Conservation (phyloP, 108 stramenopile genomes). For the Aureococcus anophagefferens region DNA sequence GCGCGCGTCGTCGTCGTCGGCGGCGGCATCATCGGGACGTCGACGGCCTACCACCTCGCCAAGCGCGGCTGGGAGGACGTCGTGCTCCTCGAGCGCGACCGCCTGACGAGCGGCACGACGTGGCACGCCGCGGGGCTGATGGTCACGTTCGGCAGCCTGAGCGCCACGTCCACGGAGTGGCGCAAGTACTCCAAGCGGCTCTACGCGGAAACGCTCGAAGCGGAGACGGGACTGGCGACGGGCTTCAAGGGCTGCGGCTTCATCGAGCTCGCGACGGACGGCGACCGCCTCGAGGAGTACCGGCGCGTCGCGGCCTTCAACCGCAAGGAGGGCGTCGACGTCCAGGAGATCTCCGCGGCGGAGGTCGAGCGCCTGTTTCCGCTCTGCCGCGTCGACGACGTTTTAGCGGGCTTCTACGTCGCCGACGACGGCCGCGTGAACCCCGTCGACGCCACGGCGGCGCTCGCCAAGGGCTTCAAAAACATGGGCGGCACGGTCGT, state of each 20-base stretch:
- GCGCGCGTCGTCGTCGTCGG: constrained; percentile 62
- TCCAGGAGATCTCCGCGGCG: constrained; percentile 44
- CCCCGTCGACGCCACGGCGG: constrained; percentile 61
- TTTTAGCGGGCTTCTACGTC: constrained; percentile 63
- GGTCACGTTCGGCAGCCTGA: constrained; percentile 40
- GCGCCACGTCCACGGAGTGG: constrained; percentile 18
- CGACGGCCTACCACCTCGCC: constrained; percentile 59
- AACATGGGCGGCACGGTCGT: constrained; percentile 37
- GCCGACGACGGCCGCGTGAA: constrained; percentile 60
- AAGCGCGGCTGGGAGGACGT: constrained; percentile 45
- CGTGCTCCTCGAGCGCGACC: constrained; percentile 51
- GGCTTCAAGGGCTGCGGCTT: constrained; percentile 58
- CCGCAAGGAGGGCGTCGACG: constrained; percentile 56
- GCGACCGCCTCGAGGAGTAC: constrained; percentile 51
- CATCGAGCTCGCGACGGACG: constrained; percentile 57
- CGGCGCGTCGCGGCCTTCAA: constrained; percentile 61
- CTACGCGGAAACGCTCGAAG: constrained; percentile 43
- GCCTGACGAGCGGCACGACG: constrained; percentile 60
- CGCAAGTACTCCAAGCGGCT: constrained; percentile 50
- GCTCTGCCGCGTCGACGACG: constrained; percentile 33
- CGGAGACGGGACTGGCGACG: constrained; percentile 52
- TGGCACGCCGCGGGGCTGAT: constrained; percentile 74
- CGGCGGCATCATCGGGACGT: constrained; percentile 67
- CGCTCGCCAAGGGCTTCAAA: constrained; percentile 43
- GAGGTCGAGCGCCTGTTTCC: constrained; percentile 50